Evolutionary conservation across 148 eudicot species (phyloP).

Genomic region (Persicaria tinctoria): DNA sequence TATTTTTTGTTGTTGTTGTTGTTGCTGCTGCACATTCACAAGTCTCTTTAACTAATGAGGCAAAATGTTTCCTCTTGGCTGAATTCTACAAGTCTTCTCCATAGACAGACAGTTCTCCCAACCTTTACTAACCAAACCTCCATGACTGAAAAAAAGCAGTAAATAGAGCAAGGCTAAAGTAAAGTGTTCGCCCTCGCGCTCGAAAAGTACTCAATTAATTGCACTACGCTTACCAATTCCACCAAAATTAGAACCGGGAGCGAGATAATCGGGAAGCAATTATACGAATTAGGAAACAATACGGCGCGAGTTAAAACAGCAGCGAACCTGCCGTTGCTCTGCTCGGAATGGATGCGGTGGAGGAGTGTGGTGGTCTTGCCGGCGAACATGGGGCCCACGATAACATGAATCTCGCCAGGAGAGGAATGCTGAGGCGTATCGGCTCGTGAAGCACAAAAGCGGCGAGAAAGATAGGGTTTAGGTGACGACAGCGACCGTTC

Average conservation of each 20-base stretch:
- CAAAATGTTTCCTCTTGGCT: constrained; percentile 65
- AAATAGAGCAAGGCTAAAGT: no score
- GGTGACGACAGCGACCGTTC: neutral
- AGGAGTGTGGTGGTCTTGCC: constrained; percentile 58
- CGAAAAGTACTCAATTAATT: neutral
- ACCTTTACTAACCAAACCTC: constrained; percentile 61
- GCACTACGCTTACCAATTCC: neutral
- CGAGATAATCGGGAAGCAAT: neutral
- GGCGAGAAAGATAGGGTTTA: constrained; percentile 5
- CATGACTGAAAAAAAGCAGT: constrained; percentile 19
- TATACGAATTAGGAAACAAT: neutral
- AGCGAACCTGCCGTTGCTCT: constrained; percentile 51
- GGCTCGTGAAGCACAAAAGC: constrained; percentile 7
- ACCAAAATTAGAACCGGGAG: neutral
- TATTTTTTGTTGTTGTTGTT: constrained; percentile 18
- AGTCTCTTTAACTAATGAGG: constrained; percentile 79
- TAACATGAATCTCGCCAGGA: constrained; percentile 74
- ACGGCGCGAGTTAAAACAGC: neutral
- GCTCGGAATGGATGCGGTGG: constrained; percentile 56
- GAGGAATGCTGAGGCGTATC: neutral
- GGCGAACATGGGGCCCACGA: constrained; percentile 27
- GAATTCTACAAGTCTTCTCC: constrained; percentile 29
- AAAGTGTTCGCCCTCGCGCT: neutral
- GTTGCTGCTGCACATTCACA: constrained; percentile 25
- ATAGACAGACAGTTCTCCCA: neutral